Evolutionary conservation across 2,329 filamentous ascomycete genomes (phyloP).

Genomic region (Alternaria longipes): DNA sequence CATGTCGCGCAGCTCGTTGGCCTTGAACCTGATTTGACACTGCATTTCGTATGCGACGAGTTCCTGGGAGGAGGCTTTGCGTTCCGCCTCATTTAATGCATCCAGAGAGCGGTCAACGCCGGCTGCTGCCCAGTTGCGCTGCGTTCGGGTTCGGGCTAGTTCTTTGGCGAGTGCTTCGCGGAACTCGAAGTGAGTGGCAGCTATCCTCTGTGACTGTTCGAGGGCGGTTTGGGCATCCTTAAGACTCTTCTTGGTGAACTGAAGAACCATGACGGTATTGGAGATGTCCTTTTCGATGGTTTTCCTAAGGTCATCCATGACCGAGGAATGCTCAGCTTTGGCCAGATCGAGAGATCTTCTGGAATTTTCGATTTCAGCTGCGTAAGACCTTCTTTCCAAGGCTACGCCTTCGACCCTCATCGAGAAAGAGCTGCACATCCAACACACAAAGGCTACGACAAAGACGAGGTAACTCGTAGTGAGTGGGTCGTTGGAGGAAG

Average conservation of each 20-base stretch:
- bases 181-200: background rate
- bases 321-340: background rate
- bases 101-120: background rate
- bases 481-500: background rate
- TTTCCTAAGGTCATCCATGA: background rate
- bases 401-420: too few species aligned
- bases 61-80: background rate
- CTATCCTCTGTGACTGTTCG: background rate
- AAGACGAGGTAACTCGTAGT: background rate
- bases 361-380: background rate
- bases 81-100: background rate
- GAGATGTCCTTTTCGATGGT: background rate
- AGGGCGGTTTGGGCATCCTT: background rate
- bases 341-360: background rate
- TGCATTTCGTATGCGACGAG: conserved; percentile 4
- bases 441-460: background rate
- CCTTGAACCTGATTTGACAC: conserved; percentile 9
- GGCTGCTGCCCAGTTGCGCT: background rate
- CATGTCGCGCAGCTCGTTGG: conserved; percentile 11
- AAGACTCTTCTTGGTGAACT: background rate
- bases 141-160: background rate
- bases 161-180: background rate
- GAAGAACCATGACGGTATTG: background rate
- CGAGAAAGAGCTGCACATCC: too few species aligned
- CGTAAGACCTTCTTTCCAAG: background rate